These are phyloP conservation scores for Cutaneotrichosporon daszewskae DNA, from an alignment of 1,284 basidiomycete species.

Conservation along the genomic window DNA sequence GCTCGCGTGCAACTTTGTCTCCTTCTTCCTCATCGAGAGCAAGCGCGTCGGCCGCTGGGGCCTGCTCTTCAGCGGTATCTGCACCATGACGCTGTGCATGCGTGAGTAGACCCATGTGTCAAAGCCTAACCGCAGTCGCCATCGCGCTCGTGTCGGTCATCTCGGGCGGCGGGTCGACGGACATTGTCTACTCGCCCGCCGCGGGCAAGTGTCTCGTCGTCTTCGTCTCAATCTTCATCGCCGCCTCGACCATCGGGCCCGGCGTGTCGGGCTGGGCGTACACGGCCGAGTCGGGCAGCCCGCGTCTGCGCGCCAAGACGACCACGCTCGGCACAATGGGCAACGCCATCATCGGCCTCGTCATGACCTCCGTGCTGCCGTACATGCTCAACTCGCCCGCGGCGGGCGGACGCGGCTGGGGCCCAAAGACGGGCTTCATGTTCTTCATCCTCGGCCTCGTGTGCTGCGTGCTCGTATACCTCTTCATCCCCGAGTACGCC, in stretches of 20 bases:
- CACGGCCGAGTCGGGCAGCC: slow-evolving; percentile 18
- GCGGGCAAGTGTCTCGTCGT: slow-evolving; percentile 10
- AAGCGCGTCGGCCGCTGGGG: slow-evolving; percentile 13
- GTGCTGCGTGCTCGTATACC: not conserved
- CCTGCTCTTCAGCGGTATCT: slow-evolving; percentile 16
- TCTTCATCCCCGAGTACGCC: slow-evolving; percentile 21
- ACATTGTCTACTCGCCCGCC: slow-evolving; percentile 8
- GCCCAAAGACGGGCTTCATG: slow-evolving; percentile 5
- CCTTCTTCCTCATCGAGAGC: slow-evolving; percentile 22
- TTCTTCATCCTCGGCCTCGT: slow-evolving; percentile 13
- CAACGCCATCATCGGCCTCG: not conserved
- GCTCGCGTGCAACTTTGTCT: slow-evolving; percentile 11
- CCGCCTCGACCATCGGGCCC: slow-evolving; percentile 14
- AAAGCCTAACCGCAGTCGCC: not conserved
- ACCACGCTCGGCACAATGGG: not conserved
- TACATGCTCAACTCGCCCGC: not conserved
- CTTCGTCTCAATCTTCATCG: slow-evolving; percentile 17
- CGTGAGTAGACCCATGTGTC: not conserved
- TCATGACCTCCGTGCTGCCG: not conserved
- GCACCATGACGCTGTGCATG: slow-evolving; percentile 20
- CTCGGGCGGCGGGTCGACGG: too few species aligned
- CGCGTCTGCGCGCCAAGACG: slow-evolving; percentile 6
- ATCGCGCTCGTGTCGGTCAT: slow-evolving; percentile 9
- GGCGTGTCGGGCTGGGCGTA: slow-evolving; percentile 19
- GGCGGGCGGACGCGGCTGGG: slow-evolving; percentile 1